Evolutionary conservation across 2,329 filamentous ascomycete species (phyloP).

Genomic region (Apiospora koreana): DNA sequence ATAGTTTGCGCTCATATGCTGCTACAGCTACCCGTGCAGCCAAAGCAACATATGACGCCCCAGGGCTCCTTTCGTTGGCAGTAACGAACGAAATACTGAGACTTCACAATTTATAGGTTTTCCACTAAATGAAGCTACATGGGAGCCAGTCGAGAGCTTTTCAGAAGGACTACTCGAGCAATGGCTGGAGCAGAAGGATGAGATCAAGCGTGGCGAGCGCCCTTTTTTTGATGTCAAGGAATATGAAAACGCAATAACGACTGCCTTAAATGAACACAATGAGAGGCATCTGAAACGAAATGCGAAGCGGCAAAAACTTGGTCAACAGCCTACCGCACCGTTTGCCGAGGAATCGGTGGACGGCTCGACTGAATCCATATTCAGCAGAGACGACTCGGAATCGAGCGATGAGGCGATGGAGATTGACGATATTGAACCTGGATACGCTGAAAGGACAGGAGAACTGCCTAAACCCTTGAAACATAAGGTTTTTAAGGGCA

Average conservation of each 20-base stretch:
- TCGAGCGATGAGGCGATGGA: conserved; percentile 32
- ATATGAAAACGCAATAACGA: conserved; percentile 36
- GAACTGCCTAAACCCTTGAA: conserved; percentile 19
- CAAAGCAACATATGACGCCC: not conserved
- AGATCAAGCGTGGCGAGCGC: conserved; percentile 33
- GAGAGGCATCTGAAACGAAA: conserved; percentile 46
- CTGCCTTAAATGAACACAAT: conserved; percentile 30
- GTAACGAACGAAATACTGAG: not conserved
- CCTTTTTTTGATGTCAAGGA: conserved; percentile 39
- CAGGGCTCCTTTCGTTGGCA: not conserved
- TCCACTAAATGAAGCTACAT: conserved; percentile 54
- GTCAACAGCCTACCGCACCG: conserved; percentile 30
- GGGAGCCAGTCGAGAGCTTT: conserved; percentile 53
- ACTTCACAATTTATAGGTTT: conserved; percentile 40
- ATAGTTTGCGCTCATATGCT: not conserved
- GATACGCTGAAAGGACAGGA: not conserved
- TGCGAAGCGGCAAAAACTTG: conserved; percentile 40
- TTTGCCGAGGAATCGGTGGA: conserved; percentile 19
- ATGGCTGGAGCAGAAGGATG: conserved; percentile 46
- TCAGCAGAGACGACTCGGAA: conserved; percentile 15
- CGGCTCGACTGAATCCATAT: conserved; percentile 11
- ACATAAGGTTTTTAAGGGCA: conserved; percentile 22
- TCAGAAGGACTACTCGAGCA: conserved; percentile 36
- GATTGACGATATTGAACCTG: conserved; percentile 18
- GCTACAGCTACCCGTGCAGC: not conserved